Evolutionary conservation across 2,329 filamentous ascomycete species (phyloP).

Genomic region (Penicillium oxalicum): DNA sequence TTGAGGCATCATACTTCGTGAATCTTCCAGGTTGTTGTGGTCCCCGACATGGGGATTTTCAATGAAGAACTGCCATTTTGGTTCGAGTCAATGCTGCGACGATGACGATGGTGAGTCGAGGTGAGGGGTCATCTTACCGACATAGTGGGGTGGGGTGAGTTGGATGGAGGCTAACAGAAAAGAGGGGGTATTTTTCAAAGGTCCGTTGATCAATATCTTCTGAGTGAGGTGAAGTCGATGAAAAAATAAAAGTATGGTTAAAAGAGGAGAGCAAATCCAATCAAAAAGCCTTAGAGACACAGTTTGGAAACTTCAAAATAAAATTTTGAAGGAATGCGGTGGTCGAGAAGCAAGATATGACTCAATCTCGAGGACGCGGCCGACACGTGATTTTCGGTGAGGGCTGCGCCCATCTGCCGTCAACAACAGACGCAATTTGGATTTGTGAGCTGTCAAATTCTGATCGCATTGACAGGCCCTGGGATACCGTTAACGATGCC

Average conservation of each 20-base stretch:
- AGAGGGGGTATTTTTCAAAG: too few species aligned
- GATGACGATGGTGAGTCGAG: neutral
- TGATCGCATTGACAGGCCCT: too few species aligned
- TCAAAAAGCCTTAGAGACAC: too few species aligned
- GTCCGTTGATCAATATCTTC: neutral
- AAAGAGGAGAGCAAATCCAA: slow-evolving; percentile 1
- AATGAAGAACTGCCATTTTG: slow-evolving; percentile 60
- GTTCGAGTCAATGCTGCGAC: slow-evolving; percentile 5
- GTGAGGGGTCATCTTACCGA: slow-evolving; percentile 28
- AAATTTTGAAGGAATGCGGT: neutral
- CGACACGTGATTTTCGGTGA: slow-evolving; percentile 29
- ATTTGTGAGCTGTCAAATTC: too few species aligned
- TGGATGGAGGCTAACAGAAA: neutral
- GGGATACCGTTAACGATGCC: too few species aligned
- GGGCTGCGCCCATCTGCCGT: slow-evolving; percentile 11
- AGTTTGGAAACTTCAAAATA: neutral
- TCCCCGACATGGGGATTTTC: slow-evolving; percentile 75
- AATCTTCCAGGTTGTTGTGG: slow-evolving; percentile 67
- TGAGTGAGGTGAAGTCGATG: neutral
- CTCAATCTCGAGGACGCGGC: slow-evolving; percentile 9
- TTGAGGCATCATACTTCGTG: slow-evolving; percentile 60
- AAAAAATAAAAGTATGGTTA: neutral
- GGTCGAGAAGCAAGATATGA: slow-evolving; percentile 11
- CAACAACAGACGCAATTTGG: too few species aligned
- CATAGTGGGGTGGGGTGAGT: slow-evolving; percentile 24